Conservation (phyloP, 192 early-diverging fungal species). For the Powellomyces hirtus region DNA sequence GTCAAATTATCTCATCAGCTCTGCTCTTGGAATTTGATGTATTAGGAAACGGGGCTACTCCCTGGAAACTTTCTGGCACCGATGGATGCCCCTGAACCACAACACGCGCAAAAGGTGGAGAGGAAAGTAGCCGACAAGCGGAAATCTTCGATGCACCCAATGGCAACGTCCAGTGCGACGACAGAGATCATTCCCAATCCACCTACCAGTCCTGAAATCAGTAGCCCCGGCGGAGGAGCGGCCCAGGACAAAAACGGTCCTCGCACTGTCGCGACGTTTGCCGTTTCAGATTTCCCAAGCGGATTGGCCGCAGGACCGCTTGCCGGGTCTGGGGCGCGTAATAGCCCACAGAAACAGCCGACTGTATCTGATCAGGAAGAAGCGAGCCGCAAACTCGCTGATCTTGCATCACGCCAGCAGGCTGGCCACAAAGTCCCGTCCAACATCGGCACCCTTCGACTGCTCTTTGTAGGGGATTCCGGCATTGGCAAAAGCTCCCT, state of each 20-base stretch:
- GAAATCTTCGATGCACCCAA: constrained; percentile 23
- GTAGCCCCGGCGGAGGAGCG: too few species aligned
- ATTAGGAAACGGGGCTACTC: constrained; percentile 26
- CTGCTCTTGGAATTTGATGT: too few species aligned
- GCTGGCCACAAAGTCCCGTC: constrained; percentile 11
- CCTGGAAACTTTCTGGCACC: constrained; percentile 37
- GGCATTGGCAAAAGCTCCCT: constrained; percentile 44
- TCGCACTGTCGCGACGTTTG: constrained; percentile 8
- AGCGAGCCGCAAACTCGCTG: neutral
- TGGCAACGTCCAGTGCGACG: neutral
- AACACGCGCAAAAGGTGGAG: neutral
- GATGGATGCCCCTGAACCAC: constrained; percentile 15
- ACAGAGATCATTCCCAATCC: too few species aligned
- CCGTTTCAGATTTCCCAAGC: constrained; percentile 14
- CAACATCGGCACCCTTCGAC: constrained; percentile 35
- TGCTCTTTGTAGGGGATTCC: constrained; percentile 41
- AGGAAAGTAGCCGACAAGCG: constrained; percentile 29
- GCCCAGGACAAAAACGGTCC: neutral
- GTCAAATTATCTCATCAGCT: neutral
- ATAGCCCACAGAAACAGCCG: neutral
- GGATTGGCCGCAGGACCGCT: constrained; percentile 16
- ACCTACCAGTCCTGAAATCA: too few species aligned
- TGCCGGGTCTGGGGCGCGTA: neutral
- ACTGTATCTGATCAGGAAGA: neutral
- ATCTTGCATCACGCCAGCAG: neutral